A percentile compares a stretch with the other conserved stretches of the same genome.
Evolutionary conservation across 768 basidiomycete species (phyloP).

Genomic region (Lentinus brumalis): DNA sequence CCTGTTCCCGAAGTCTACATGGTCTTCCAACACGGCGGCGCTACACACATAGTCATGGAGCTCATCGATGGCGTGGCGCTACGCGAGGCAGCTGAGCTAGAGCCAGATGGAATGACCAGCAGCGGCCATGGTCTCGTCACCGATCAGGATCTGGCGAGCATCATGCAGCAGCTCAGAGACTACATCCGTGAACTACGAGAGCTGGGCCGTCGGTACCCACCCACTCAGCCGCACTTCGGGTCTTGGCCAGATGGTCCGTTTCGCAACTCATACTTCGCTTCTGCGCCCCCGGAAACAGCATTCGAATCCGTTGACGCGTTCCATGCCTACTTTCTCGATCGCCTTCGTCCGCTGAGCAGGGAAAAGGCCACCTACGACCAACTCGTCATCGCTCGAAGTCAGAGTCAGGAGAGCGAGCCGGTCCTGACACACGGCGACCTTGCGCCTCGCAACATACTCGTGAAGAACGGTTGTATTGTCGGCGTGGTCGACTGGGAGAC

Average conservation of each 20-base stretch:
- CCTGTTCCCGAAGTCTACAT: background rate
- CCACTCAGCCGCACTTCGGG: background rate
- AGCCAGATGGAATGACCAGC: background rate
- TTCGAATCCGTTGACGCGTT: constrained; percentile 2
- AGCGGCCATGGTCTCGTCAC: background rate
- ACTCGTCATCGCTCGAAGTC: background rate
- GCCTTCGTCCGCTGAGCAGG: background rate
- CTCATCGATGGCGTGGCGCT: background rate
- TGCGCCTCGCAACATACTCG: constrained; percentile 43
- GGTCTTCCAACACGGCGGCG: background rate
- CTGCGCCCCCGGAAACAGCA: background rate
- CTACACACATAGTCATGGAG: constrained; percentile 4
- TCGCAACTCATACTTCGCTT: background rate
- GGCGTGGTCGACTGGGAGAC: constrained; percentile 40
- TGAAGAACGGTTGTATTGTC: constrained; percentile 33
- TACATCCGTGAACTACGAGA: background rate
- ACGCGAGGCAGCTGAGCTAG: background rate
- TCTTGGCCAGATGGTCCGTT: background rate
- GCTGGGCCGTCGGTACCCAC: background rate
- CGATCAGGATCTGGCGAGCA: background rate
- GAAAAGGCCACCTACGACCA: background rate
- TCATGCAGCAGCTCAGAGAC: background rate
- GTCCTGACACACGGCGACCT: constrained; percentile 41
- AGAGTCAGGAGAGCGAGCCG: background rate
- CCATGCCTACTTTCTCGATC: constrained; percentile 1